phyloP scores from a whole-genome alignment of 139 green algal species.

The Spirogloea muscicola region DNA sequence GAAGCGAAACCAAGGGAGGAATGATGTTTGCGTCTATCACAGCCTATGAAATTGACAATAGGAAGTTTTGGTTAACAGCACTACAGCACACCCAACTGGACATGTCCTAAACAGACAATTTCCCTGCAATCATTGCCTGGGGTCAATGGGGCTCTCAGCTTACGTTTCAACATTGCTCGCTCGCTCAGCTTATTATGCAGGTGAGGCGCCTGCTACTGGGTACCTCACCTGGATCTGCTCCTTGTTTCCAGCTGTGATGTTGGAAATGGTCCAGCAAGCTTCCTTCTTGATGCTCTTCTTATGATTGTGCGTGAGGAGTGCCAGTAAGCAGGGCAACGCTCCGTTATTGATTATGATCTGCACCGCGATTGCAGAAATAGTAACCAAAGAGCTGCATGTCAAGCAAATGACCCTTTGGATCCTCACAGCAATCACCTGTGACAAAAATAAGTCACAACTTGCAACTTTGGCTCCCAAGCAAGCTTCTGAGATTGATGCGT shows the following conservation, averaged over 20 bases:
- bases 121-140: no score
- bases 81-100: neutral
- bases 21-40: constrained; percentile 89
- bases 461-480: no score
- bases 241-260: constrained; percentile 98
- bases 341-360: constrained; percentile 96
- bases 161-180: no score
- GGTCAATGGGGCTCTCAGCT: no score
- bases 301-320: constrained; percentile 82
- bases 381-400: no score
- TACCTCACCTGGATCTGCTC: constrained; percentile 89
- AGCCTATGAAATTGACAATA: constrained; percentile 22
- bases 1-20: constrained; percentile 80
- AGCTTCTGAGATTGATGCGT: no score
- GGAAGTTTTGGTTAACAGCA: neutral
- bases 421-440: no score
- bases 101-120: neutral
- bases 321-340: constrained; percentile 87
- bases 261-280: constrained; percentile 99
- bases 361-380: no score
- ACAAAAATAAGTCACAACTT: no score
- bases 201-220: no score
- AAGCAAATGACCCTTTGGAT: no score
- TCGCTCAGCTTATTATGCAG: no score
- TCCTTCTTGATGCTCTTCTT: constrained; percentile 99